A percentile compares a stretch with the other conserved stretches of the same genome.
Conservation (phyloP, 2,329 filamentous ascomycete genomes). For the Trichoderma breve region DNA sequence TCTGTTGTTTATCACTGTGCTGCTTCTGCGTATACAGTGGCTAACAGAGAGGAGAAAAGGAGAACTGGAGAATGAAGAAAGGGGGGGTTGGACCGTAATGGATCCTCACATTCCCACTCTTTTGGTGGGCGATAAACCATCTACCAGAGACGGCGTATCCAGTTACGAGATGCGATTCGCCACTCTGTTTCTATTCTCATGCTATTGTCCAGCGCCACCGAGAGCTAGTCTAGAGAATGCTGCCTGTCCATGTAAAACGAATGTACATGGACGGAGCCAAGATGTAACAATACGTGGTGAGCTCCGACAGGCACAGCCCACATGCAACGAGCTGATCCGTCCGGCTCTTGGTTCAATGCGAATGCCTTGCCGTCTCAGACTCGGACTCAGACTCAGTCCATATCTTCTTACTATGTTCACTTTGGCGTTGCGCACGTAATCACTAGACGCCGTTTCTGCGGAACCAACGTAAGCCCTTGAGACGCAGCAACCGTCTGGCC, state of each 20-base stretch:
- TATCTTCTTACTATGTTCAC: background rate
- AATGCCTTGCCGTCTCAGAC: background rate
- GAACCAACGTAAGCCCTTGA: slow-evolving; percentile 11
- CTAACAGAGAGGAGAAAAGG: background rate
- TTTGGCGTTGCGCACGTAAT: slow-evolving; percentile 16
- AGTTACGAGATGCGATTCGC: background rate
- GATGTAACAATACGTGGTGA: slow-evolving; percentile 14
- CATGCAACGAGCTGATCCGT: background rate
- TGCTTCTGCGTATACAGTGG: background rate
- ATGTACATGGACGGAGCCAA: background rate
- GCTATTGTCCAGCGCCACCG: slow-evolving; percentile 8
- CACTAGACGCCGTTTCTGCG: background rate
- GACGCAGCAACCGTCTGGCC: background rate
- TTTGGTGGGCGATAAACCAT: background rate
- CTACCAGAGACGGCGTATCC: slow-evolving; percentile 9
- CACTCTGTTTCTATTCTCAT: slow-evolving; percentile 9
- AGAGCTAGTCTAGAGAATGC: background rate
- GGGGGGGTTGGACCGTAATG: slow-evolving; percentile 1
- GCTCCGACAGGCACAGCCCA: slow-evolving; percentile 9
- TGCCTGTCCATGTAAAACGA: background rate
- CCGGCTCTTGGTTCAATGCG: background rate
- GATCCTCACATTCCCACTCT: slow-evolving; percentile 13
- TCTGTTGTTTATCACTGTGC: background rate
- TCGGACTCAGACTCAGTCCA: background rate
- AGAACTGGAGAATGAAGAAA: background rate